A percentile compares a stretch with the other conserved stretches of the same genome.
Conservation (phyloP, 495 filamentous ascomycete species). For the Amniculicola lignicola region DNA sequence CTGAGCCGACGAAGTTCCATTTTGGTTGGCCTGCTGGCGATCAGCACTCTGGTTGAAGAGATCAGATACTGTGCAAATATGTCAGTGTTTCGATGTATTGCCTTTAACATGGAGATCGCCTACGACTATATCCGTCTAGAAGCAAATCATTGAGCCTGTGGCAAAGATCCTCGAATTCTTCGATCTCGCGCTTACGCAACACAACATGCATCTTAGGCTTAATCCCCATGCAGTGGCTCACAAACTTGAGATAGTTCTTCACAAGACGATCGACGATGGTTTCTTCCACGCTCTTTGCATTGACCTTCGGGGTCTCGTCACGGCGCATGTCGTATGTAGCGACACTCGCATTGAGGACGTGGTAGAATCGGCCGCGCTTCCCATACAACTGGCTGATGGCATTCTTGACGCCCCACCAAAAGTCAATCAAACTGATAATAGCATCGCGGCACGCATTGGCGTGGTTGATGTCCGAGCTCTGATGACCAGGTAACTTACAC, state of each 20-base stretch:
- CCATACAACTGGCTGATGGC: slow-evolving; percentile 5
- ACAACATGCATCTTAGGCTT: background rate
- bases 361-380: background rate
- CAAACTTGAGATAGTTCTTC: slow-evolving; percentile 21
- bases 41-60: too few species aligned
- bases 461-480: background rate
- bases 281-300: background rate
- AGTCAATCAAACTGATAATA: slow-evolving; percentile 11
- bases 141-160: slow-evolving; percentile 6
- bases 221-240: slow-evolving; percentile 4
- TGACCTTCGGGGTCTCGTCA: background rate
- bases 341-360: slow-evolving; percentile 1
- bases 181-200: background rate
- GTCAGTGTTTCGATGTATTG: background rate
- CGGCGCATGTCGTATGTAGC: slow-evolving; percentile 17
- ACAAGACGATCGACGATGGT: slow-evolving; percentile 11
- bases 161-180: background rate
- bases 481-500: slow-evolving; percentile 18
- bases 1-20: too few species aligned
- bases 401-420: slow-evolving; percentile 12
- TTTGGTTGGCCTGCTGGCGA: too few species aligned
- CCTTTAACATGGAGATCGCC: background rate
- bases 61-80: background rate
- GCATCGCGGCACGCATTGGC: slow-evolving; percentile 10
- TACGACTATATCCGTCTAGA: slow-evolving; percentile 1